Evolutionary conservation across 106 monocot genomes (phyloP).

Genomic region (Dendrobium catenatum): DNA sequence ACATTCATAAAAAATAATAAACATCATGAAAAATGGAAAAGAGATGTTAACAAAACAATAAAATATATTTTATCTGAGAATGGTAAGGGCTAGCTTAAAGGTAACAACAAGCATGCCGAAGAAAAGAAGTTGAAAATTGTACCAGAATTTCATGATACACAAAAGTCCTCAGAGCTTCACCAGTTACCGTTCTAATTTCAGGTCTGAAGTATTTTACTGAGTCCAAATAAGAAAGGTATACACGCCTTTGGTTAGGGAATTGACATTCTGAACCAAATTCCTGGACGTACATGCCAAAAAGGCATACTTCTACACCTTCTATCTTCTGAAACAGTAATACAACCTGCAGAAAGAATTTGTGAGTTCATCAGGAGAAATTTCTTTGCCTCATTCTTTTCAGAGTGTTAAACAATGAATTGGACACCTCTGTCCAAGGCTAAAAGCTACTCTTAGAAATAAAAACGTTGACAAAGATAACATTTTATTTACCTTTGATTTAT

Average conservation of each 20-base stretch:
- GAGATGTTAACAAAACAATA: neutral
- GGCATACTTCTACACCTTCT: constrained; percentile 98
- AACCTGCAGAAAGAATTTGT: constrained; percentile 47
- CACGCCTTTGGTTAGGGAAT: constrained; percentile 90
- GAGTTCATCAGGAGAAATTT: neutral
- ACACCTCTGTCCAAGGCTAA: neutral
- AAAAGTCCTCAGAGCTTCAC: constrained; percentile 93
- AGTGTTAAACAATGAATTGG: too few species aligned
- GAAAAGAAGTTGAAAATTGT: constrained; percentile 13
- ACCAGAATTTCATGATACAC: constrained; percentile 99
- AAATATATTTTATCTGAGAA: neutral
- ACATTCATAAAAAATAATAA: neutral
- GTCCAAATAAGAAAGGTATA: constrained; percentile 96
- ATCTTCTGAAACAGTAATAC: constrained; percentile 95
- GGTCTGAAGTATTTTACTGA: constrained; percentile 99
- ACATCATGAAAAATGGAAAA: neutral
- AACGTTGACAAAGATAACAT: neutral
- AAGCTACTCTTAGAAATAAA: neutral
- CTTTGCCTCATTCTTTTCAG: neutral
- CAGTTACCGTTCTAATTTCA: constrained; percentile 78
- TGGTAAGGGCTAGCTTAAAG: neutral
- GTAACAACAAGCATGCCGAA: neutral
- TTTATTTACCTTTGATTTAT: constrained; percentile 86
- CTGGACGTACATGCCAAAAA: constrained; percentile 99
- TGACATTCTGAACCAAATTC: constrained; percentile 94